These are phyloP conservation scores for Kwoniella mangroviensis DNA, from an alignment of 768 basidiomycete species.

Conservation along the genomic window DNA sequence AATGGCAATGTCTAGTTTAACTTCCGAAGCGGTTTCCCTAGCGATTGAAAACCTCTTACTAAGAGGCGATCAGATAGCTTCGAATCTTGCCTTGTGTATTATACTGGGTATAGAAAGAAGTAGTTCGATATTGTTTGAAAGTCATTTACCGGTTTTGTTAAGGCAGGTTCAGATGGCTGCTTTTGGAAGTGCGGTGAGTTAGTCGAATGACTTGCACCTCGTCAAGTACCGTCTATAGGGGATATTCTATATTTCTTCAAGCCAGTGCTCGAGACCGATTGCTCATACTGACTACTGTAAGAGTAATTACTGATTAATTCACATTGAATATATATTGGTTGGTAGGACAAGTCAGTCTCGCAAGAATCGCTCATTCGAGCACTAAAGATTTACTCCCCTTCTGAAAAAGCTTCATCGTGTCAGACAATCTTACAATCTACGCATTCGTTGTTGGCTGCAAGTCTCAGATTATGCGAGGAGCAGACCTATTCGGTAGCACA, in stretches of 20 bases:
- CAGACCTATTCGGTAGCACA: not conserved
- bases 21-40: slow-evolving; percentile 35
- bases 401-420: slow-evolving; percentile 30
- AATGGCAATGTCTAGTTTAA: slow-evolving; percentile 40
- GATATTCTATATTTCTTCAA: too few relatives aligned
- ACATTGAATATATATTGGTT: not conserved
- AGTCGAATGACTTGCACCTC: slow-evolving; percentile 1
- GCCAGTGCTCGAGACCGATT: too few relatives aligned
- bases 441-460: slow-evolving; percentile 37
- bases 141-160: slow-evolving; percentile 37
- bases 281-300: too few relatives aligned
- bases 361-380: slow-evolving; percentile 37
- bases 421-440: slow-evolving; percentile 38
- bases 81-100: slow-evolving; percentile 39
- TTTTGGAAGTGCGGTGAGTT: slow-evolving; percentile 33
- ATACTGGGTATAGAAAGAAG: slow-evolving; percentile 40
- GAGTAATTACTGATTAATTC: not conserved
- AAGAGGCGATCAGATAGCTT: slow-evolving; percentile 26
- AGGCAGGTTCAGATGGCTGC: slow-evolving; percentile 42
- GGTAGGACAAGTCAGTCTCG: slow-evolving; percentile 32
- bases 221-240: too few relatives aligned
- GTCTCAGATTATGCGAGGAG: slow-evolving; percentile 32
- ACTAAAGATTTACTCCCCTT: slow-evolving; percentile 38
- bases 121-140: slow-evolving; percentile 34
- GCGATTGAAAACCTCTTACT: slow-evolving; percentile 45